Conservation (phyloP, 2,329 filamentous ascomycete genomes). For the Epichloe elymi region DNA sequence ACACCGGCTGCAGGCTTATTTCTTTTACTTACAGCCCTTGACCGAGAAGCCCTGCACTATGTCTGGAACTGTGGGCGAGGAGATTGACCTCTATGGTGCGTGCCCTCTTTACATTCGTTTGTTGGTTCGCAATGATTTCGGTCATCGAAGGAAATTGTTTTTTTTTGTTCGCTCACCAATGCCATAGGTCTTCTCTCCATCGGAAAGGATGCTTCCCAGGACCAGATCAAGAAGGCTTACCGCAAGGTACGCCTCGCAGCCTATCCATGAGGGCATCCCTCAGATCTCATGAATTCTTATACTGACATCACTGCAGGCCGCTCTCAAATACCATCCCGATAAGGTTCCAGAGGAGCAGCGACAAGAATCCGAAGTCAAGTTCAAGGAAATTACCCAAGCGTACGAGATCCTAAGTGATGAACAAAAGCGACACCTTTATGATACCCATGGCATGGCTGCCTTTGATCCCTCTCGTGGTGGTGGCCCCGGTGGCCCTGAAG, state of each 20-base stretch:
- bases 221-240: conserved; percentile 91
- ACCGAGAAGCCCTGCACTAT: conserved; percentile 7
- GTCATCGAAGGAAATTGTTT: background rate
- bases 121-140: too few relatives aligned
- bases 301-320: conserved; percentile 43
- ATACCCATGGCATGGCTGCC: conserved; percentile 88
- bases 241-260: conserved; percentile 57
- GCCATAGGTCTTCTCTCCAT: conserved; percentile 64
- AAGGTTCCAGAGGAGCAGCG: conserved; percentile 83
- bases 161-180: conserved; percentile 3
- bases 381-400: conserved; percentile 85
- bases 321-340: conserved; percentile 82
- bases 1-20: background rate
- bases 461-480: conserved; percentile 67
- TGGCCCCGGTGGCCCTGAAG: conserved; percentile 53
- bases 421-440: conserved; percentile 82
- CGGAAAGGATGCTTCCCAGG: conserved; percentile 54
- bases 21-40: background rate
- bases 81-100: conserved; percentile 51
- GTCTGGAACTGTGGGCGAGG: conserved; percentile 16
- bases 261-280: background rate
- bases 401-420: conserved; percentile 98
- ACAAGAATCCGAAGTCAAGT: conserved; percentile 74
- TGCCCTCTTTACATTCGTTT: background rate
- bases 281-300: conserved; percentile 1